phyloP scores from a whole-genome alignment of 352 stramenopile species.

The Aphanomyces euteiches region DNA sequence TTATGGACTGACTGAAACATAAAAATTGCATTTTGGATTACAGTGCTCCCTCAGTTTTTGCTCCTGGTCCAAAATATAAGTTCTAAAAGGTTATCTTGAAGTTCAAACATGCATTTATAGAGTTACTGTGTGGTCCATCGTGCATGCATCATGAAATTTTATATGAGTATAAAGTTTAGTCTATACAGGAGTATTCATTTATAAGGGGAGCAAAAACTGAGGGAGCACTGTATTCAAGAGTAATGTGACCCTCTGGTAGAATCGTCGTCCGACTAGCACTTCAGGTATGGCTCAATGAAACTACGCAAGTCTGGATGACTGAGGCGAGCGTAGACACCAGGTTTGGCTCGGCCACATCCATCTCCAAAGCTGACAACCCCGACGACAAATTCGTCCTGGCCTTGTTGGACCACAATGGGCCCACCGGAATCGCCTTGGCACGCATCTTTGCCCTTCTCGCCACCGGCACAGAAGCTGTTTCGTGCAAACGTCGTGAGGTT shows the following conservation, averaged over 20 bases:
- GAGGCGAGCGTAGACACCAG: slow-evolving; percentile 15
- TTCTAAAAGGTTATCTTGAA: too few relatives aligned
- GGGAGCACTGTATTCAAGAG: too few relatives aligned
- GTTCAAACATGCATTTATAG: too few relatives aligned
- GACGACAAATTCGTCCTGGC: slow-evolving; percentile 25
- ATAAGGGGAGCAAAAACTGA: too few relatives aligned
- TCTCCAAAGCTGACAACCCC: slow-evolving; percentile 36
- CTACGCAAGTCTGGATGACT: not conserved
- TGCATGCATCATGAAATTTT: too few relatives aligned
- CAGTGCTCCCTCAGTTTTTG: too few relatives aligned
- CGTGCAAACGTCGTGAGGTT: slow-evolving; percentile 36
- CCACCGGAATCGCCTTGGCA: slow-evolving; percentile 39
- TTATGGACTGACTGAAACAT: too few relatives aligned
- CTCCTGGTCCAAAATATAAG: too few relatives aligned
- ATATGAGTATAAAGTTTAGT: too few relatives aligned
- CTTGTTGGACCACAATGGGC: slow-evolving; percentile 9
- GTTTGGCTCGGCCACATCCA: slow-evolving; percentile 26
- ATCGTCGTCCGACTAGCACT: not conserved
- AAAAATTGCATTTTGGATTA: too few relatives aligned
- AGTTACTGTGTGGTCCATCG: too few relatives aligned
- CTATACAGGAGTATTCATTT: too few relatives aligned
- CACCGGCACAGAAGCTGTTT: slow-evolving; percentile 56
- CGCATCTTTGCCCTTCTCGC: slow-evolving; percentile 31
- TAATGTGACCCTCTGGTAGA: not conserved
- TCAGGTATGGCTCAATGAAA: slow-evolving; percentile 13